Base-by-base conservation (phyloP, 2,329 filamentous ascomycete genomes). In the Fonsecaea nubica region DNA sequence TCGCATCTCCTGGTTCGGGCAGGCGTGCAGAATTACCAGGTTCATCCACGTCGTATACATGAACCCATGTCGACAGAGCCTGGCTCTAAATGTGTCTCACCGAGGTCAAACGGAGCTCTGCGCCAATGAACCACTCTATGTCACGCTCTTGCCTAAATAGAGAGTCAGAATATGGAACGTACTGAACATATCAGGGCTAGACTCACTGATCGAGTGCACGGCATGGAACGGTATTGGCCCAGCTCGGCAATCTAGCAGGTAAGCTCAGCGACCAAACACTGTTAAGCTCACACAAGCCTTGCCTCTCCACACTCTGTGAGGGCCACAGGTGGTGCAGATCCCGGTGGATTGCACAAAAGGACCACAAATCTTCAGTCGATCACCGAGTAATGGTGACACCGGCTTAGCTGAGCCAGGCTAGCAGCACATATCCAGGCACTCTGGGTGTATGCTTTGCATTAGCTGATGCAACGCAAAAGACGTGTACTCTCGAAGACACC, bases 241-340 rank as follows among this genome's bases (percentile, higher is more conserved):
- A 48, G n/a, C 42, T 48, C 42, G 42, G 42, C 42, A 48, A 48
- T 48, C n/a, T 48, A 48, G n/a, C n/a, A 21, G 42, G n/a, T 18
- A 21, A 1, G 15, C 9, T 48, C n/a, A 9, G 42, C 42, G 21
- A 48, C 18, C 6, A 18, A 48, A 48, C 42, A 10, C n/a, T 7
- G 42, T 10, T 48, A 48, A 48, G n/a, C 42, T 48, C n/a, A 21
- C n/a, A 18, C 42, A 21, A 18, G 38, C 3, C 42, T 48, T 18
- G n/a, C 42, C 15, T 8, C 42, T 48, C 42, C 42, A 21, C 42
- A 48, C n/a, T 8, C 25, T 25, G 25, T 25, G 25, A 25, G 25
- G 25, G 25, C 25, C 25, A 25, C 25, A 25, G 25, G 25, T 25
- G 25, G 25, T 25, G 25, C 25, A 25, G 25, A 25, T 25, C 12